Conservation (phyloP, 2,329 filamentous ascomycete genomes). For the Epichloe gansuensis region DNA sequence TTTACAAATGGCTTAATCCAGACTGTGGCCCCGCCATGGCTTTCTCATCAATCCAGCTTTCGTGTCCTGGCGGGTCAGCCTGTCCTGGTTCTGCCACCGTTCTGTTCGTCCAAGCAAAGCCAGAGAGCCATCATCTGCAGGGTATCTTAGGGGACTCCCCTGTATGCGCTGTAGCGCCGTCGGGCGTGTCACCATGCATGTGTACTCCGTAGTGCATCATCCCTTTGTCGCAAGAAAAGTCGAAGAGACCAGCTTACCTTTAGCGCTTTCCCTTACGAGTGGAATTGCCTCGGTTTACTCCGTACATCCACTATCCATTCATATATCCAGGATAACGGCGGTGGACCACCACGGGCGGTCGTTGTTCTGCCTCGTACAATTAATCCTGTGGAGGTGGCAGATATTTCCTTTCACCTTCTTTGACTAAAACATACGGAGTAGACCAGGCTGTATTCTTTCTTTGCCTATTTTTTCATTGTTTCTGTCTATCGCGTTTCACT, state of each 20-base stretch:
- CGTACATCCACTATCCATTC: no score
- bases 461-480: background rate
- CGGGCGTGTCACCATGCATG: no score
- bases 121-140: background rate
- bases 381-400: no score
- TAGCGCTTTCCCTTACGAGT: no score
- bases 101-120: background rate
- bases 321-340: no score
- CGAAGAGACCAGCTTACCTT: no score
- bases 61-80: background rate
- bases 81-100: background rate
- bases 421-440: background rate
- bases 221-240: no score
- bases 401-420: no score
- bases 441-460: background rate
- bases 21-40: background rate
- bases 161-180: background rate
- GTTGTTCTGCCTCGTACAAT: no score
- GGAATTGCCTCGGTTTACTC: no score
- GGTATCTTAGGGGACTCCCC: background rate
- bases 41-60: background rate
- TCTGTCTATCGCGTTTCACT: background rate
- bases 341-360: no score
- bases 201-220: no score
- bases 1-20: constrained; percentile 11